Evolutionary conservation across 2,329 filamentous ascomycete species (phyloP), one percentile per base, ranked within the genome.

Genomic region (Fusarium sp.): DNA sequence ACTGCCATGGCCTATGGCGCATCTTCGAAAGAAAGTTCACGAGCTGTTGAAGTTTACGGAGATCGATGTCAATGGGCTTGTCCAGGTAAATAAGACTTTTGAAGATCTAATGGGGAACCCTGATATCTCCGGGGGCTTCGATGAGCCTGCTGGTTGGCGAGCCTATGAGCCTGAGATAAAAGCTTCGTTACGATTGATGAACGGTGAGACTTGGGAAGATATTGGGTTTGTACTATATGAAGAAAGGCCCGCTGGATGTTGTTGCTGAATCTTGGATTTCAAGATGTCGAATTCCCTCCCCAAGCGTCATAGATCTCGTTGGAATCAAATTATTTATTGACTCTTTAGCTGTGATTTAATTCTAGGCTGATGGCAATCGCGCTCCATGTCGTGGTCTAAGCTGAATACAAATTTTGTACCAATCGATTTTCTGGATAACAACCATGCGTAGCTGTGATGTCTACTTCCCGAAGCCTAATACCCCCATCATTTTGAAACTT

Each of bases 401-500:
- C 7, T 28, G 26, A 3, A 9, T 28, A 8, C 7, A 28, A 10
- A 28, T 3, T 28, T 7, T 6, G 10, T 28, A 6, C 26, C 26
- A 28, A 3, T 28, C 2, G 10, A 1, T 28, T 17, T 24, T 4
- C 17, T 8, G 15, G 9, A 6, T 34, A 11, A 33, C 4, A 59
- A 5, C 58, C 50, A 15, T 62, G 44, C 3, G 39, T 45, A 11
- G 31, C 45, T n/a, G 24, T 15, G 0, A 33, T 53, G 5, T 62
- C 45, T 4, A 61, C 14, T 5, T 14, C 17, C 10, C 20, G 14
- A 13, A 62, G 10, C 2, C 39, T 24, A 1, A 62, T 22, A 4
- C 7, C 40, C 36, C 44, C 39, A 4, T 62, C 18, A 11, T 62
- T 11, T 2, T 61, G 39, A 3, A 62, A 61, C 17, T 20, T 31